phyloP scores from a whole-genome alignment of 371 early-diverging fungal genomes.

The Mortierella sp. region DNA sequence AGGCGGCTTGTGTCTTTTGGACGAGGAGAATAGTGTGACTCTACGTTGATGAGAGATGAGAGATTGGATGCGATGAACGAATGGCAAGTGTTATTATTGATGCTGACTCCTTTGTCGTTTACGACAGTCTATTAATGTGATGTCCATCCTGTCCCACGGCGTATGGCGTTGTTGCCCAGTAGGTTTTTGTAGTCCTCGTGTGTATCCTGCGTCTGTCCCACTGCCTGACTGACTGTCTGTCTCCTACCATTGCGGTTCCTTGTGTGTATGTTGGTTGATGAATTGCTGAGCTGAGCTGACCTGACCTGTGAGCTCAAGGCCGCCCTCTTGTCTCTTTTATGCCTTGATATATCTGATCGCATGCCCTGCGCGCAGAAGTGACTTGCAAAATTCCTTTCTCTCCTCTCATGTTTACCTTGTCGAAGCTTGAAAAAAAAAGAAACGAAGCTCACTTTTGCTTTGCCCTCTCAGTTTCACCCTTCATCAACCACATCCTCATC shows the following conservation, averaged over 20 bases:
- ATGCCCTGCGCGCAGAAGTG: background rate
- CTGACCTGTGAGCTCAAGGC: too few species aligned
- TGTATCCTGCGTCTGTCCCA: too few species aligned
- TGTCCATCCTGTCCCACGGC: too few species aligned
- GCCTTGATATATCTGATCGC: background rate
- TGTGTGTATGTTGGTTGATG: too few species aligned
- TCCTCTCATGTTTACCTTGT: background rate
- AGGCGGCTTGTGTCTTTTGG: slow-evolving; percentile 41
- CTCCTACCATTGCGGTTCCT: too few species aligned
- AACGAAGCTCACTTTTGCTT: background rate
- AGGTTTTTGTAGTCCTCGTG: too few species aligned
- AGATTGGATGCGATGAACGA: background rate
- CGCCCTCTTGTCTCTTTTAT: too few species aligned
- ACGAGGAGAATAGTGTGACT: slow-evolving; percentile 56
- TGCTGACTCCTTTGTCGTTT: background rate
- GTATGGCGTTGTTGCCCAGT: too few species aligned
- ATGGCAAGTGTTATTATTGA: background rate
- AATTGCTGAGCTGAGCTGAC: too few species aligned
- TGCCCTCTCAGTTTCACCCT: background rate
- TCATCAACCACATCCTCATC: background rate
- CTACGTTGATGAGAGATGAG: slow-evolving; percentile 12
- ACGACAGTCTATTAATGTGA: too few species aligned
- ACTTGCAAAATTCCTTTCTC: slow-evolving; percentile 16
- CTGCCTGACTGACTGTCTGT: too few species aligned
- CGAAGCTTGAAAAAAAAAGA: background rate